Percentiles rank a stretch among this genome's conserved stretches.
Conservation (phyloP, 768 basidiomycete species). For the Chalciporus chontae region DNA sequence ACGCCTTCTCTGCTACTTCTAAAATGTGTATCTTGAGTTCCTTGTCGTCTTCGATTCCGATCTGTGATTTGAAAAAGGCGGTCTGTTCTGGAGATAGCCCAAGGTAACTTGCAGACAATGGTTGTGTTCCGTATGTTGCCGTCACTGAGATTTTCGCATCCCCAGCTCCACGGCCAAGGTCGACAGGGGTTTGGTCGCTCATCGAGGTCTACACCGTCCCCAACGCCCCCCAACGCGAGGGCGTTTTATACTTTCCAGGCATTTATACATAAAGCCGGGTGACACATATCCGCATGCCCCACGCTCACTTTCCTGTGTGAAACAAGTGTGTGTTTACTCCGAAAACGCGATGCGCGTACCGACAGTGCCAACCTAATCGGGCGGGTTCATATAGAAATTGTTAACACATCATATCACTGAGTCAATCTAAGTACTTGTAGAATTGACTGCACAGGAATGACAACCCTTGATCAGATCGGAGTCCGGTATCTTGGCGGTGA, state of each 20-base stretch:
- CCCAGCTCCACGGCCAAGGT: conserved; percentile 4
- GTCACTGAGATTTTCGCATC: conserved; percentile 4
- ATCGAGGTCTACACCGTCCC: not conserved
- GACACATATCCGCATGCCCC: no score
- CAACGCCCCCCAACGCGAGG: not conserved
- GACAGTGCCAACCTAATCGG: no score
- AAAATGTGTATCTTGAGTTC: conserved; percentile 30
- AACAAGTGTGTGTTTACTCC: no score
- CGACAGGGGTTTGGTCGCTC: not conserved
- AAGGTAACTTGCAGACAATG: not conserved
- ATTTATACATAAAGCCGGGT: not conserved
- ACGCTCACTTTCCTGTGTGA: no score
- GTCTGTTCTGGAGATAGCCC: conserved; percentile 15
- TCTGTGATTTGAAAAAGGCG: conserved; percentile 28
- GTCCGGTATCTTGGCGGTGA: no score
- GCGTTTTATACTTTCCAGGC: not conserved
- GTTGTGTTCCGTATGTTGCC: not conserved
- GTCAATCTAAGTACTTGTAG: no score
- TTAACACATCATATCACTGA: no score
- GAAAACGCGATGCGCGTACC: no score
- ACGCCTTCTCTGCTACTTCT: conserved; percentile 28
- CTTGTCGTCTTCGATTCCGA: conserved; percentile 26
- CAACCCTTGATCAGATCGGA: no score
- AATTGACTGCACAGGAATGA: no score
- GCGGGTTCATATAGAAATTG: no score